Conservation (phyloP, 2,329 filamentous ascomycete genomes). For the Colletotrichum ledebouriae region DNA sequence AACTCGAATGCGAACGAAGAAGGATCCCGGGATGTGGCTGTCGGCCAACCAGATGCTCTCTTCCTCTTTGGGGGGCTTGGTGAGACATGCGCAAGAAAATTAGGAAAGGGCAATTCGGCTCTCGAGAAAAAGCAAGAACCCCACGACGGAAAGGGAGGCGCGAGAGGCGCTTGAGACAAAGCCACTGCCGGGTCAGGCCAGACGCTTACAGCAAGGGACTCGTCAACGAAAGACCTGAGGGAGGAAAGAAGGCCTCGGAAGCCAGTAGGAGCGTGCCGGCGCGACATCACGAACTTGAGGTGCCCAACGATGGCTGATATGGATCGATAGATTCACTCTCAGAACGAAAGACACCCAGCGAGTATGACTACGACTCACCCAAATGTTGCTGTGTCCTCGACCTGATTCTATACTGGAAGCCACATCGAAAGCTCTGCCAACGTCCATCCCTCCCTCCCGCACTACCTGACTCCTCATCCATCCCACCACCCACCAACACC, state of each 20-base stretch:
- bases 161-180: slow-evolving; percentile 39
- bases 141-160: slow-evolving; percentile 37
- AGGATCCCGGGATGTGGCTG: slow-evolving; percentile 17
- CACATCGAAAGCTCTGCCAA: slow-evolving; percentile 20
- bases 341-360: background rate
- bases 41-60: slow-evolving; percentile 28
- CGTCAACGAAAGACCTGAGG: slow-evolving; percentile 4
- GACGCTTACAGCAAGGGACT: slow-evolving; percentile 22
- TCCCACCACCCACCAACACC: slow-evolving; percentile 27
- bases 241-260: slow-evolving; percentile 4
- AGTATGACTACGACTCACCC: slow-evolving; percentile 6
- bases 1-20: slow-evolving; percentile 40
- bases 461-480: background rate
- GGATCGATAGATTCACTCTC: background rate
- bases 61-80: slow-evolving; percentile 26
- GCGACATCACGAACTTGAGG: slow-evolving; percentile 6
- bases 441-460: slow-evolving; percentile 14
- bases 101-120: slow-evolving; percentile 28
- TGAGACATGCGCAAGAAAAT: slow-evolving; percentile 34
- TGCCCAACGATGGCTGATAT: slow-evolving; percentile 13
- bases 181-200: slow-evolving; percentile 34
- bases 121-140: slow-evolving; percentile 39
- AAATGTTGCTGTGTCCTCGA: slow-evolving; percentile 16
- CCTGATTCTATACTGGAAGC: slow-evolving; percentile 8
- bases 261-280: background rate